Evolutionary conservation across 768 basidiomycete genomes (phyloP), one percentile per base, ranked within the genome.

Genomic region (Pisolithus sp.): DNA sequence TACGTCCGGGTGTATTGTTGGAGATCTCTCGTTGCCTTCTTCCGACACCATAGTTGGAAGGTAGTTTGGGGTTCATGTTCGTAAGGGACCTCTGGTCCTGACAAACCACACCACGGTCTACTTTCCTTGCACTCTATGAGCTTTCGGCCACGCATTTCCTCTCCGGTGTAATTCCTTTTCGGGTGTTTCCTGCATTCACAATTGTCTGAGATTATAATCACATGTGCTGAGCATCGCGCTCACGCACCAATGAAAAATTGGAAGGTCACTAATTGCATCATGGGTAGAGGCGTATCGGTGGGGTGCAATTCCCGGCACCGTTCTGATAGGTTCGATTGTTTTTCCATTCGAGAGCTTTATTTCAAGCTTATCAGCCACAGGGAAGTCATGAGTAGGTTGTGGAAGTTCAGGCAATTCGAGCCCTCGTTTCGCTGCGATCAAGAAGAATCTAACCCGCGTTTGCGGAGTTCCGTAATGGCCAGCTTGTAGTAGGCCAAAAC

Each of bases 191-290:
- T 68, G 48, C 8, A 4, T 36, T 34, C 15, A 15, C 24, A 37
- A 13, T 17, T 18, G 34, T 47, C n/a, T 24, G 43, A 31, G 18
- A 1, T 3, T 4, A 5, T 28, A 53, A 51, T 40, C 30, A 17
- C 37, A 31, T 8, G 10, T 9, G 17, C 12, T 8, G 5, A 42
- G 2, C 18, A 4, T 17, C 6, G 18, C 37, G 30, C 28, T 45
- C 13, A 2, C 71, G 8, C 61, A 88, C 89, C 87, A 91, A 51
- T 92, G 84, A 62, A 85, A 92, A 4, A 65, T 74, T 3, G 79
- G 81, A 8, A 92, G 70, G 62, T 92, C 89, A 3, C 75, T 70
- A 46, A 91, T 88, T 1, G 89, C 86, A 61, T 89, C 87, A 20
- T 78, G 76, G 39, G 89, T 76, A 0, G 80, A 78, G 20, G 89